These are phyloP conservation scores for Oemleria cerasiformis DNA, from an alignment of 306 rosid genomes.

Conservation along the genomic window DNA sequence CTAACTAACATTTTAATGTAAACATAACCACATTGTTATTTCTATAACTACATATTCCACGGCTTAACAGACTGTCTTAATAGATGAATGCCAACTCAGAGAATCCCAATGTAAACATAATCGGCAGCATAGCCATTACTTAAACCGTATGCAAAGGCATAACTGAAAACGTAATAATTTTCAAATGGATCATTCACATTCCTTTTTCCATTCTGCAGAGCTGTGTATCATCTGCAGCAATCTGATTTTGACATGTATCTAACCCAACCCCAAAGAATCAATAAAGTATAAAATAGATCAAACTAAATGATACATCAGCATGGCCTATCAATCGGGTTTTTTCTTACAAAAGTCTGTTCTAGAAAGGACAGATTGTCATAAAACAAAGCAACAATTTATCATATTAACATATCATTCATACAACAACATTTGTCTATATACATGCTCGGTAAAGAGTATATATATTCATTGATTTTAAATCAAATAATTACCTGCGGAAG, in stretches of 20 bases:
- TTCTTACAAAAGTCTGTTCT: background rate
- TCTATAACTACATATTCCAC: background rate
- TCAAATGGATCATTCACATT: background rate
- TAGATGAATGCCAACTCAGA: background rate
- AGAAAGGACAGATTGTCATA: background rate
- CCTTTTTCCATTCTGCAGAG: background rate
- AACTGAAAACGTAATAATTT: background rate
- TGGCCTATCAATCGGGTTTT: background rate
- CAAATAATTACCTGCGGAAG: constrained; percentile 64
- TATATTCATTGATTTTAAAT: constrained; percentile 16
- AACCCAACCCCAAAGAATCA: background rate
- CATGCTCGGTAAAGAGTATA: background rate
- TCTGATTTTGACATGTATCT: background rate
- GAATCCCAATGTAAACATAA: background rate
- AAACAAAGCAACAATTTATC: background rate
- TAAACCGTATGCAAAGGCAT: background rate
- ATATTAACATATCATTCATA: background rate
- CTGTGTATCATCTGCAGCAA: background rate
- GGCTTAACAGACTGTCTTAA: background rate
- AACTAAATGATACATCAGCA: constrained; percentile 3
- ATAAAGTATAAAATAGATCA: background rate
- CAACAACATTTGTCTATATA: background rate
- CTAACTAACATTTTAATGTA: background rate
- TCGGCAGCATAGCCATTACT: background rate
- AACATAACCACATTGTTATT: constrained; percentile 1